These are phyloP conservation scores for Agroathelia rolfsii DNA, from an alignment of 1,284 basidiomycete species.

Conservation along the genomic window DNA sequence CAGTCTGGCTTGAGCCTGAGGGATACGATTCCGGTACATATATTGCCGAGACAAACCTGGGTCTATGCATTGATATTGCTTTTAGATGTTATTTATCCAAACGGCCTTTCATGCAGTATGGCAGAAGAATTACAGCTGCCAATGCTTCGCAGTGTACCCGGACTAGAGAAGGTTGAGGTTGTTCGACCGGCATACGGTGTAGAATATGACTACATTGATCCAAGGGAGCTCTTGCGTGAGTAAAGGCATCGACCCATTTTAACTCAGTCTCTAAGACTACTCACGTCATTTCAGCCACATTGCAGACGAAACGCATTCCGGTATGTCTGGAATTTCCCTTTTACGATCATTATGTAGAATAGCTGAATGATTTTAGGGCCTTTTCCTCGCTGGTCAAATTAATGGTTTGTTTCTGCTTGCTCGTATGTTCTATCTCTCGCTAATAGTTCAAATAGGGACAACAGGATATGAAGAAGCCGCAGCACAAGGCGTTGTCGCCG, in stretches of 20 bases:
- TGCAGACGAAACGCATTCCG: conserved; percentile 78
- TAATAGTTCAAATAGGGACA: no score
- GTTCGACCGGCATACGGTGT: conserved; percentile 83
- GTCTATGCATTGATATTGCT: background rate
- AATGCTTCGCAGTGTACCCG: conserved; percentile 76
- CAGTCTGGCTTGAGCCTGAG: conserved; percentile 85
- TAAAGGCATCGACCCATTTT: no score
- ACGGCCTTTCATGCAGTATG: conserved; percentile 80
- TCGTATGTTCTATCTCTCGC: conserved; percentile 18
- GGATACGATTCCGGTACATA: conserved; percentile 74
- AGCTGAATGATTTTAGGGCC: conserved; percentile 34
- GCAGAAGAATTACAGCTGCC: conserved; percentile 74
- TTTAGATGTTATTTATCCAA: conserved; percentile 82
- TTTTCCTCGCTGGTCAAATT: conserved; percentile 84
- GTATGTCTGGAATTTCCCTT: conserved; percentile 23
- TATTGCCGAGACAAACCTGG: background rate
- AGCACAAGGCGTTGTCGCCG: conserved; percentile 77
- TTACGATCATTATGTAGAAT: background rate
- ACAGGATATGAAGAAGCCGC: conserved; percentile 92
- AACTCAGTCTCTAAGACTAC: conserved; percentile 6
- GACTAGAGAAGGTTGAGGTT: conserved; percentile 77
- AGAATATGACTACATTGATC: conserved; percentile 89
- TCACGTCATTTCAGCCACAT: conserved; percentile 40
- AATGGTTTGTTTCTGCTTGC: conserved; percentile 46
- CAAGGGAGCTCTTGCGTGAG: conserved; percentile 66